Percentiles rank a stretch among this genome's conserved stretches.
phyloP scores from a whole-genome alignment of 2,329 filamentous ascomycete species.

The Botryotinia globosa region DNA sequence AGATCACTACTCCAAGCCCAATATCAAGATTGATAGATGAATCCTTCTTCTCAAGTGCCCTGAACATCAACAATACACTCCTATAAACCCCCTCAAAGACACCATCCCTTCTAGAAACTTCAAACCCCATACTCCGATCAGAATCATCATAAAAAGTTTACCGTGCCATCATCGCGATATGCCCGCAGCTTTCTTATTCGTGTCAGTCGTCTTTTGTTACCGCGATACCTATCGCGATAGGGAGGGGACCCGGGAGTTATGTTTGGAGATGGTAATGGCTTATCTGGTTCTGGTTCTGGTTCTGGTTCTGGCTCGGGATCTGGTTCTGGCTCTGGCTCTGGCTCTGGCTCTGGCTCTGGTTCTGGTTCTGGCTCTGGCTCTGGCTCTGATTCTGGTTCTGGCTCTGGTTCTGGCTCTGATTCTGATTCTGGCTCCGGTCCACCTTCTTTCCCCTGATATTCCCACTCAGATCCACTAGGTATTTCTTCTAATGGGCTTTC shows the following conservation, averaged over 20 bases:
- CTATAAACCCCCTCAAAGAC: accelerated
- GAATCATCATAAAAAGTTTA: background rate
- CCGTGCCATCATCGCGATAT: background rate
- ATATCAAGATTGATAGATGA: background rate
- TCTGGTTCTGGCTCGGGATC: background rate
- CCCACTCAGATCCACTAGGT: background rate
- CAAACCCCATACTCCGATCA: background rate
- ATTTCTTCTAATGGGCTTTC: background rate
- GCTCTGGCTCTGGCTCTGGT: background rate
- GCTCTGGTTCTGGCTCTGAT: background rate
- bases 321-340: background rate
- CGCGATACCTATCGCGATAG: background rate
- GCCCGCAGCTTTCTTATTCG: background rate
- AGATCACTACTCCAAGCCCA: background rate
- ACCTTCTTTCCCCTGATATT: background rate
- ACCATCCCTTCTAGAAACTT: background rate
- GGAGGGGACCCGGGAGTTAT: background rate
- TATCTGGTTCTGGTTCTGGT: background rate
- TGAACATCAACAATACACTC: background rate
- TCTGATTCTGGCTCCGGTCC: background rate
- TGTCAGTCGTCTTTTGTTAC: background rate
- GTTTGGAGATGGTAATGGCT: background rate
- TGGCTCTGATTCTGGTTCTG: background rate
- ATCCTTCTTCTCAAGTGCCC: background rate
- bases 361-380: background rate